Evolutionary conservation across 768 basidiomycete species (phyloP), one percentile per base, ranked within the genome.

Genomic region (Postia placenta): DNA sequence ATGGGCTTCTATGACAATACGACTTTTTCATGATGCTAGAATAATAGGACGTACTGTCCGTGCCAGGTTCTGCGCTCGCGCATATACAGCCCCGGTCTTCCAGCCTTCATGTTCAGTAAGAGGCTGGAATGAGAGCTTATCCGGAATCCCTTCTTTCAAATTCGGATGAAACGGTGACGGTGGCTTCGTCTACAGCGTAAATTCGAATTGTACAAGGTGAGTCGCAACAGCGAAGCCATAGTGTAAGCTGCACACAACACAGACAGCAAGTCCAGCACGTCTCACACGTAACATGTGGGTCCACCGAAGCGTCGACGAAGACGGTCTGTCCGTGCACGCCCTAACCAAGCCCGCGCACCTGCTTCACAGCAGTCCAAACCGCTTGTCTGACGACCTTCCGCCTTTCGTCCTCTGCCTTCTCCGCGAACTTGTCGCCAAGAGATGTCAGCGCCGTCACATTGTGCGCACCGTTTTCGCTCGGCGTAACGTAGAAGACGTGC

Each of bases 211-310:
- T 5, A 86, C 85, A 53, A 93, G 72, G 56, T 88, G 75, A 2
- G 91, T 80, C 4, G 83, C 88, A 42, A 90, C 87, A 38, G 90
- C 89, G 85, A 55, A 5, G 39, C 26, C 41, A 20, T n/a, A n/a
- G n/a, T n/a, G n/a, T n/a, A n/a, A n/a, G n/a, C n/a, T n/a, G n/a
- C 45, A n/a, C n/a, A n/a, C n/a, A n/a, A n/a, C 54, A 54, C 42
- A 51, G 37, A 51, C 49, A 3, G 47, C 11, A 23, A 26, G 14
- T 45, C 22, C 33, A 7, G 49, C 25, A 54, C 27, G 11, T 14
- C 27, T 20, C 12, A 87, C 88, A 86, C 52, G 88, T 81, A 51
- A 87, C 89, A 53, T 92, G 88, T 19, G 87, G 75, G 64, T 91
- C 86, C 1, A 62, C 52, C 5, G 78, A 75, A 22, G 76, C 79